A percentile compares a stretch with the other conserved stretches of the same genome.
These are phyloP conservation scores for Polychaeton citri DNA, from an alignment of 2,329 filamentous ascomycete genomes.

Conservation along the genomic window DNA sequence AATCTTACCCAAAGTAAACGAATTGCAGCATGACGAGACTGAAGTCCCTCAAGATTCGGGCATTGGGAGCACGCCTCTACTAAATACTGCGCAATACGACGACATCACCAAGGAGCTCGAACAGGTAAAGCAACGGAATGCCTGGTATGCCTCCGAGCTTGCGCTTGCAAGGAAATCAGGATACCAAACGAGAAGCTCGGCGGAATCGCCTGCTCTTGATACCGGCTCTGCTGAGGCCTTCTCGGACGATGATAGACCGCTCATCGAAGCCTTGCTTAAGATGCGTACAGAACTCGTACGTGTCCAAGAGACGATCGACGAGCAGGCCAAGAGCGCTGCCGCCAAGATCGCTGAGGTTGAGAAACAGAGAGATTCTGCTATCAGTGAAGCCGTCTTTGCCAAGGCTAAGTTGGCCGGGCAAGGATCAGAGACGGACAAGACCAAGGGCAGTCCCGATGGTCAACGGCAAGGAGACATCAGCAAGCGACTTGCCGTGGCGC, in stretches of 20 bases:
- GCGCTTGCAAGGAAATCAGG: constrained; percentile 83
- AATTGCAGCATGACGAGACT: constrained; percentile 18
- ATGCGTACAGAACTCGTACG: constrained; percentile 84
- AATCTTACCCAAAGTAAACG: constrained; percentile 12
- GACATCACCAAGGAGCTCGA: constrained; percentile 79
- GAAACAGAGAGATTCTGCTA: constrained; percentile 84
- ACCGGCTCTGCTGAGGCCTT: constrained; percentile 65
- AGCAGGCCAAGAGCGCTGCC: constrained; percentile 72
- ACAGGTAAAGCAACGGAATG: constrained; percentile 69
- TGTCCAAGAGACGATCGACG: constrained; percentile 79
- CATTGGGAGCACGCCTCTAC: constrained; percentile 46
- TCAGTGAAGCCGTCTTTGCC: constrained; percentile 87
- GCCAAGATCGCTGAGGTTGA: constrained; percentile 88
- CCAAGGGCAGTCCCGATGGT: constrained; percentile 39
- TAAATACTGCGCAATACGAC: constrained; percentile 49
- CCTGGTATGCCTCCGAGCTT: constrained; percentile 93
- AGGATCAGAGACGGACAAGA: constrained; percentile 37
- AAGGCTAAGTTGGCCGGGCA: constrained; percentile 85
- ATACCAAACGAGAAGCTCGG: constrained; percentile 46
- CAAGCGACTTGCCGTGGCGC: constrained; percentile 66
- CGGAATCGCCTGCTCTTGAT: constrained; percentile 58
- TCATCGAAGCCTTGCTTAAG: constrained; percentile 81
- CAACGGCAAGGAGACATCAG: constrained; percentile 60
- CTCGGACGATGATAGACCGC: constrained; percentile 78
- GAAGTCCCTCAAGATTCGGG: constrained; percentile 47